Evolutionary conservation across 139 green algal genomes (phyloP), one percentile per base, ranked within the genome.

Genomic region (Trebouxia sp.): DNA sequence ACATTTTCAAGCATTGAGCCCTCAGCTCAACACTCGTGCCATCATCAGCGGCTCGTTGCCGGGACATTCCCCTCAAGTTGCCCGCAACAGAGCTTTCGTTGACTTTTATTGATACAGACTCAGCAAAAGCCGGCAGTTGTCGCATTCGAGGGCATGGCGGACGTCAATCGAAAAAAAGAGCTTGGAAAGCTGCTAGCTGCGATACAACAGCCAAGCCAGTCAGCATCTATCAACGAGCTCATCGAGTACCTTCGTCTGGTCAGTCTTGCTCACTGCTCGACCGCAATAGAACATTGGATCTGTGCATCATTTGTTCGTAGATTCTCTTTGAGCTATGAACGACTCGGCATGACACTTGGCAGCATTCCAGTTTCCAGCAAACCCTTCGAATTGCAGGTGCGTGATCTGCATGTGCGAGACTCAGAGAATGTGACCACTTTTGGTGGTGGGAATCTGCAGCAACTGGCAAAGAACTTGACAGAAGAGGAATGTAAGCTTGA

Each of bases 361-460:
- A n/a, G n/a, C n/a, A n/a, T n/a, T n/a, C n/a, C n/a, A n/a, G n/a
- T n/a, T n/a, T n/a, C n/a, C n/a, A n/a, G n/a, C n/a, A n/a, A n/a
- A n/a, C n/a, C 20, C 15, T 4, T 26, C 8, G 28, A n/a, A 47
- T 0, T 80, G 66, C 79, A 94, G 89, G 84, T 84, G 0, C 83
- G 91, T 0, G 89, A 92, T n/a, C 80, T 89, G 51, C 85, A 80
- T 15, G 69, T 92, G 20, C 76, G 85, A 0, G 90, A 94, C 74
- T 84, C 85, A 2, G 88, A 92, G 32, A 56, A 79, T 2, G 88
- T 95, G 14, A 84, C 87, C 0, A 72, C 82, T 5, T 94, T 90
- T 43, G 91, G 92, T 6, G 83, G 83, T 5, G 56, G 89, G 37
- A 76, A 94, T 48, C 81, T 96, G 26, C 65, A 72, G 24, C 65